Base-by-base conservation (phyloP, 2,329 filamentous ascomycete genomes). In the Colletotrichum melonis region DNA sequence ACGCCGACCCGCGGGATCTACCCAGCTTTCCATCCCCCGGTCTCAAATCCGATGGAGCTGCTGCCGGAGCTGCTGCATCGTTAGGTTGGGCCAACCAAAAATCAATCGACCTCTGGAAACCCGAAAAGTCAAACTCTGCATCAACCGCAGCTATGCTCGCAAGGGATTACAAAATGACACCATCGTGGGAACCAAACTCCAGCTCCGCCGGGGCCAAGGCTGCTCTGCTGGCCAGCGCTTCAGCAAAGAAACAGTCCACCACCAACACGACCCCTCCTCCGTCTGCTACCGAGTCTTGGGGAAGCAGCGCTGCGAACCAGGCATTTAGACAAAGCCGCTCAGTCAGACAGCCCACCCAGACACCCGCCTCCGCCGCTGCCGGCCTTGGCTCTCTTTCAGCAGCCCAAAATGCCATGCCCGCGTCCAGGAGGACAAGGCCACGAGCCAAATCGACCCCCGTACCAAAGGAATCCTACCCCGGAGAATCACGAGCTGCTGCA, bases 11-110 rank as follows among this genome's bases (percentile, higher is more conserved):
- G 56, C 87, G 91, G 78, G 91, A 94, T 77, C 88, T 97, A 26
- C 94, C 94, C 49, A 93, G 92, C 78, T 96, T 88, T 78, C 93
- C 94, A 14, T 91, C 92, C 11, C 81, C 87, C 70, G 92, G 93
- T 49, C 86, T 94, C 71, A 84, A 81, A 67, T 77, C 86, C 57
- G 85, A 88, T 76, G 85, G 84, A 77, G 86, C 88, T 64, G 94
- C 94, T 69, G 94, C 94, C 73, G 90, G 92, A 76, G 91, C 93
- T 68, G 95, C 94, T 67, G 94, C 94, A 54, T 90, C 88, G 64
- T 85, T 96, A 58, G 94, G 94, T 63, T 93, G 94, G 86, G 87
- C 90, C 62, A 93, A 90, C 78, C 90, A 90, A 77, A 93, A 90
- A 79, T 81, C 90, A 3, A 85, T 91, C 63, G 88, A 93, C 80